Base-by-base conservation (phyloP, 495 filamentous ascomycete species). In the Xanthoparmelia taractica region DNA sequence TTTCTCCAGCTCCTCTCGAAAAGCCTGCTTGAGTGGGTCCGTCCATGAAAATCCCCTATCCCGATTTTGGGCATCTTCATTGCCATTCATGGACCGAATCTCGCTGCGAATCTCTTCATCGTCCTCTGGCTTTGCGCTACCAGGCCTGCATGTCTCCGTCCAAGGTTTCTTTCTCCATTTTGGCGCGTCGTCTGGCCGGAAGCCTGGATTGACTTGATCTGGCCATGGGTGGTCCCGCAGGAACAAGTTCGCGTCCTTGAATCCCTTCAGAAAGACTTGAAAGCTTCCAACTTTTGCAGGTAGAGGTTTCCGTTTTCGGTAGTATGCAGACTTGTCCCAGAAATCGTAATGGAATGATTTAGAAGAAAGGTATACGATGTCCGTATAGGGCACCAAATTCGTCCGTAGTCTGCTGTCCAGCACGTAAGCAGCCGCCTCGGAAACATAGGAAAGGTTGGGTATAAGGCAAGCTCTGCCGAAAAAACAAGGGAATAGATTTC, bases 281-380 rank as follows among this genome's bases (percentile, higher is more conserved):
- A 99, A 97, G 72, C 93, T 97, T 12, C 94, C 94, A 37, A 88
- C 84, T 73, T 99, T 99, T 29, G 87, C 81, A 13, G 95, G 95
- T n/a, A 99, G 78, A 0, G 88, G 77, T 73, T 92, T 96, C 72
- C 86, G 85, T 61, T 90, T 92, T 69, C 90, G 83, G 72, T 94
- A 93, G 67, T 87, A 93, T 68, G 84, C 90, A 69, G 92, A 84
- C 13, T 92, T 87, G 70, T 95, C 92, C 92, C 92, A 99, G 69
- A 90, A 97, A 65, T 96, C 92, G 72, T 99, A 97, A 72, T 93
- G 90, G 75, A 99, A 99, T 12, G 91, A 94, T 76, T 93, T 97
- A 38, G 93, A 97, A 23, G 94, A 95, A 38, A 99, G 79, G 66
- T 88, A 88, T 13, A 97, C 91, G 62, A 99, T 89, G 71, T 94